Evolutionary conservation across 2,329 filamentous ascomycete species (phyloP).

Genomic region (Dothideomycetes sp.): DNA sequence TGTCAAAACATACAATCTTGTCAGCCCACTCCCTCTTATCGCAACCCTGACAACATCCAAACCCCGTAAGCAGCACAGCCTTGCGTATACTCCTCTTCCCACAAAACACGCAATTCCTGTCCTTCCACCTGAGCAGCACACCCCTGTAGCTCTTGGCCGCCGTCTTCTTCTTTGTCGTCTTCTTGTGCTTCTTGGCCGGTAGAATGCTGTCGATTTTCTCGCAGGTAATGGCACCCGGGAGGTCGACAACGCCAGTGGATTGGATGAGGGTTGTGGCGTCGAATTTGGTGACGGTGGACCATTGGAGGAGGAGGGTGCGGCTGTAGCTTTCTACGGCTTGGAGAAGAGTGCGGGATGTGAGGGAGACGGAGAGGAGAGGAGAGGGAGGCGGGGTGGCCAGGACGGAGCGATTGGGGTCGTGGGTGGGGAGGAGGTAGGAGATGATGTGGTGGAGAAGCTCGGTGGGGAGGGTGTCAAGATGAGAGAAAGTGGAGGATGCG

Average conservation of each 20-base stretch:
- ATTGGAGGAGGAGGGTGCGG: conserved; percentile 15
- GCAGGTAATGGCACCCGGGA: no score
- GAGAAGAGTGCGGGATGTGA: conserved; percentile 14
- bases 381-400: conserved; percentile 1
- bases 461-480: conserved; percentile 14
- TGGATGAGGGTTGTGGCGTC: no score
- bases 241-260: no score
- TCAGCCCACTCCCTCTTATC: conserved; percentile 19
- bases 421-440: conserved; percentile 16
- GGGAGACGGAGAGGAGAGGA: conserved; percentile 14
- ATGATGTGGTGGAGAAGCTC: conserved; percentile 19
- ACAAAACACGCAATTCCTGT: conserved; percentile 20
- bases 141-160: conserved; percentile 3
- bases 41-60: conserved; percentile 19
- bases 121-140: conserved; percentile 15
- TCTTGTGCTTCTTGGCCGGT: neutral
- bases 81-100: conserved; percentile 15
- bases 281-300: conserved; percentile 16
- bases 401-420: conserved; percentile 14
- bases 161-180: no score
- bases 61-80: conserved; percentile 18
- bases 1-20: conserved; percentile 14
- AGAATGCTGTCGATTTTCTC: conserved; percentile 2
- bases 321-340: conserved; percentile 18
- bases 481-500: no score